phyloP scores from a whole-genome alignment of 768 basidiomycete species.

The Leccinum truebloodii region DNA sequence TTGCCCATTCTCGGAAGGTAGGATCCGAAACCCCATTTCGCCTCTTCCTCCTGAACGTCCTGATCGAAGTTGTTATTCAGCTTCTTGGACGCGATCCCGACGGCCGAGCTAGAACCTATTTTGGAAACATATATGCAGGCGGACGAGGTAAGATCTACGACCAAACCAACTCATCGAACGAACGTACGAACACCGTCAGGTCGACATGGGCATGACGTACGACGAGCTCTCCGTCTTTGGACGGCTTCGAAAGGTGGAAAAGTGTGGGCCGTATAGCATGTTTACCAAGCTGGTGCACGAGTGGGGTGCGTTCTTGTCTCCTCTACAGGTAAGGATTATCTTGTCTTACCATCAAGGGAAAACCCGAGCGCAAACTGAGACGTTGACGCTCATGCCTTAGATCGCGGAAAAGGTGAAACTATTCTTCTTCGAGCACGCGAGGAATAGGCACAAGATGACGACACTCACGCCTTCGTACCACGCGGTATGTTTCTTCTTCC shows the following conservation, averaged over 20 bases:
- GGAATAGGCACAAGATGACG: constrained; percentile 99
- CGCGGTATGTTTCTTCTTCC: constrained; percentile 56
- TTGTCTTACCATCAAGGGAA: neutral
- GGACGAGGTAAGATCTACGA: constrained; percentile 69
- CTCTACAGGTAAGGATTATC: constrained; percentile 57
- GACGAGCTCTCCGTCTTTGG: constrained; percentile 95
- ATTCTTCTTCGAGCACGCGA: constrained; percentile 96
- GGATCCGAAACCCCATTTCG: constrained; percentile 8
- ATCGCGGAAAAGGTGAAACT: constrained; percentile 97
- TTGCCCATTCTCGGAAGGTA: constrained; percentile 82
- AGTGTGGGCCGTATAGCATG: constrained; percentile 97
- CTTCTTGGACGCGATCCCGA: constrained; percentile 89
- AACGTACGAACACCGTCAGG: constrained; percentile 43
- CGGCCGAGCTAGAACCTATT: constrained; percentile 95
- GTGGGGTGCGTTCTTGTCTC: constrained; percentile 88
- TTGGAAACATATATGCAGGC: constrained; percentile 93
- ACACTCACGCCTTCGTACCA: constrained; percentile 93
- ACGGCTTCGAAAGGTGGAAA: constrained; percentile 91
- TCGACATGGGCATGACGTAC: constrained; percentile 99
- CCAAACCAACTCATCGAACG: neutral
- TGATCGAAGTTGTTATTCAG: constrained; percentile 39
- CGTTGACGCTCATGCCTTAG: constrained; percentile 27
- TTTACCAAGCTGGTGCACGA: constrained; percentile 94
- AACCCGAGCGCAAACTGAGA: neutral
- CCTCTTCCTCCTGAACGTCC: neutral